A percentile compares a stretch with the other conserved stretches of the same genome.
Evolutionary conservation across 306 rosid genomes (phyloP).

Genomic region (Pterocarpus macrocarpus): DNA sequence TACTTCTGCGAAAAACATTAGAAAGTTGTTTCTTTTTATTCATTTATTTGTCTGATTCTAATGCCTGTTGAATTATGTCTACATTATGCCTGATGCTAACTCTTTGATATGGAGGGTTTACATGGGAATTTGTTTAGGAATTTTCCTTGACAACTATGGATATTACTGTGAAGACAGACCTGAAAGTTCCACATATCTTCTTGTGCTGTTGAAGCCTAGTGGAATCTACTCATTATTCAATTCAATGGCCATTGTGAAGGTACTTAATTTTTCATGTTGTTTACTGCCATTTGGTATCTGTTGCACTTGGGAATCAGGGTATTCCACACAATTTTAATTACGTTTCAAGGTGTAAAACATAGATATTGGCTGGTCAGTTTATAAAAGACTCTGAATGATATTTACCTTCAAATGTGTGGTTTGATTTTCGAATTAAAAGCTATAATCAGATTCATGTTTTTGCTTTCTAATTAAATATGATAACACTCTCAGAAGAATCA

Average conservation of each 20-base stretch:
- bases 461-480: background rate
- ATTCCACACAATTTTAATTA: constrained; percentile 66
- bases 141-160: constrained; percentile 44
- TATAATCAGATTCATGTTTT: background rate
- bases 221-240: constrained; percentile 77
- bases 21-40: background rate
- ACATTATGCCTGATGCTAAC: background rate
- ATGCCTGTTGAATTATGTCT: background rate
- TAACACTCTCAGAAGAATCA: background rate
- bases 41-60: background rate
- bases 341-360: constrained; percentile 41
- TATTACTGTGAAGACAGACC: constrained; percentile 44
- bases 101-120: constrained; percentile 23
- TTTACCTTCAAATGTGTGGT: background rate
- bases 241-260: constrained; percentile 68
- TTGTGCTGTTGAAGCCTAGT: constrained; percentile 63
- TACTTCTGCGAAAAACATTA: background rate
- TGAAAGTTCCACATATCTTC: constrained; percentile 66
- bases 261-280: constrained; percentile 69
- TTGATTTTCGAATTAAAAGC: background rate
- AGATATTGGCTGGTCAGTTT: too few relatives aligned
- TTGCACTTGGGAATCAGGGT: constrained; percentile 70
- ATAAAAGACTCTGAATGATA: constrained; percentile 25
- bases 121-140: constrained; percentile 50
- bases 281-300: constrained; percentile 60